Conservation (phyloP, 1,284 basidiomycete species). For the Phellopilus nigrolimitatus region DNA sequence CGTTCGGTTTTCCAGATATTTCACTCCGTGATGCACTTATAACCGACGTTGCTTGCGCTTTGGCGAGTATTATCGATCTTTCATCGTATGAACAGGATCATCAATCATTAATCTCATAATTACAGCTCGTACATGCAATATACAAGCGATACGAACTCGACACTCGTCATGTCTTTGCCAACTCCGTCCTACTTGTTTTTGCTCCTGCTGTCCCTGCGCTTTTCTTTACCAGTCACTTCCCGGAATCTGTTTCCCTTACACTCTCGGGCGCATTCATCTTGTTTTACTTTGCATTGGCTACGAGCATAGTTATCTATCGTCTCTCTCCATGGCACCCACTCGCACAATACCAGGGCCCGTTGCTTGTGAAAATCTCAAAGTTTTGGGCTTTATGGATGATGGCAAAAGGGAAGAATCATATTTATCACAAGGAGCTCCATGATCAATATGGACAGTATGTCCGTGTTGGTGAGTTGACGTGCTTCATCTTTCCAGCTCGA, state of each 20-base stretch:
- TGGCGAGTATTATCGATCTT: background rate
- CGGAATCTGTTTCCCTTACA: conserved; percentile 22
- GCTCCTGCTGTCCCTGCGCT: background rate
- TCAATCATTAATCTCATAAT: too few relatives aligned
- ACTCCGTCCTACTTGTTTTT: conserved; percentile 4
- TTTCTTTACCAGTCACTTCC: conserved; percentile 9
- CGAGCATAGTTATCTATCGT: too few relatives aligned
- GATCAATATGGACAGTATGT: conserved; percentile 22
- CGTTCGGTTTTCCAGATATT: background rate
- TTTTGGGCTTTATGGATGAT: background rate
- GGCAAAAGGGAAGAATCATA: too few relatives aligned
- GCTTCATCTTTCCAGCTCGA: background rate
- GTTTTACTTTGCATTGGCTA: conserved; percentile 19
- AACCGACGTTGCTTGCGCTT: conserved; percentile 2
- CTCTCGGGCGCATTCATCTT: conserved; percentile 18
- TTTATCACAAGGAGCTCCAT: conserved; percentile 22
- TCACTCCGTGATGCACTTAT: conserved; percentile 1
- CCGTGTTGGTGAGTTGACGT: conserved; percentile 21
- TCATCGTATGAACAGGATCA: too few relatives aligned
- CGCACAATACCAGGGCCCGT: too few relatives aligned
- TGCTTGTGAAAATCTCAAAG: too few relatives aligned
- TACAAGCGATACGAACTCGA: conserved; percentile 11
- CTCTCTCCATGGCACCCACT: too few relatives aligned
- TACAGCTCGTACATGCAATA: conserved; percentile 7
- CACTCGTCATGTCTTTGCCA: background rate